Conservation (phyloP, 805 yeast species). For the Pichia eremophila region DNA sequence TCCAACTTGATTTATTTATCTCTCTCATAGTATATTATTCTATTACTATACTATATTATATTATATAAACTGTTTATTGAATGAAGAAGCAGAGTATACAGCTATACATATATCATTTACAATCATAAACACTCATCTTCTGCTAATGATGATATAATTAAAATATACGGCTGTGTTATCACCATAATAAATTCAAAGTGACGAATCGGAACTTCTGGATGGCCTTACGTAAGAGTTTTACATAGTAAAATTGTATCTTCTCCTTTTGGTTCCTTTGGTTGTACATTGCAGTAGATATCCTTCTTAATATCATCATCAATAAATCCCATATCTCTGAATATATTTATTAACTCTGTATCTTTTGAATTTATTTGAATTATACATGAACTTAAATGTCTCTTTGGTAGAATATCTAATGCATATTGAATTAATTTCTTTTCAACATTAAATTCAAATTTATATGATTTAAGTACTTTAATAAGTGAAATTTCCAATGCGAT, state of each 20-base stretch:
- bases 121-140: too few species aligned
- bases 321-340: slow-evolving; percentile 11
- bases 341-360: not conserved
- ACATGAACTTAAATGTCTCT: slow-evolving; percentile 44
- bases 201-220: too few species aligned
- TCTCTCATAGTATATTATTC: not conserved
- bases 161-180: too few species aligned
- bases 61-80: too few species aligned
- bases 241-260: not conserved
- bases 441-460: slow-evolving; percentile 46
- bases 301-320: not conserved
- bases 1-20: slow-evolving; percentile 32
- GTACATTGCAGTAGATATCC: not conserved
- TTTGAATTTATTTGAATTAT: slow-evolving; percentile 10
- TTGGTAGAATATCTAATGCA: slow-evolving; percentile 46
- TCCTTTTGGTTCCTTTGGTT: not conserved
- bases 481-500: slow-evolving; percentile 19
- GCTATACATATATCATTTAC: too few species aligned
- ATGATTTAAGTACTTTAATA: slow-evolving; percentile 45
- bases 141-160: too few species aligned
- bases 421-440: slow-evolving; percentile 51
- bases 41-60: too few species aligned
- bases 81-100: too few species aligned
- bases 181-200: too few species aligned
- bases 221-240: too few species aligned